These are phyloP conservation scores for Phellinidium pouzarii DNA, from an alignment of 1,284 basidiomycete genomes.

Conservation along the genomic window DNA sequence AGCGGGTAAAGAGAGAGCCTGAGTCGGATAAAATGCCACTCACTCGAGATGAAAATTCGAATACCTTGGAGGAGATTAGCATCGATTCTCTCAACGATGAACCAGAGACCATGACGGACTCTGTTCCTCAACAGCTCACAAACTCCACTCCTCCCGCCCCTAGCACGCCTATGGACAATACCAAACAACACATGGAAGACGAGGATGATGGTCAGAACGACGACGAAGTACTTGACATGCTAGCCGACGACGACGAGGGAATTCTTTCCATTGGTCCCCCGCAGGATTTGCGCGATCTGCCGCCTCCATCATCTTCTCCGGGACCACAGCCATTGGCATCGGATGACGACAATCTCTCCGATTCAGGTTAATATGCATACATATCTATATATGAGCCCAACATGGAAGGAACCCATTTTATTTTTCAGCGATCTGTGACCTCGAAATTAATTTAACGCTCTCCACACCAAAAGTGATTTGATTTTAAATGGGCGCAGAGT, in stretches of 20 bases:
- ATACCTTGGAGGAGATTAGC: not conserved
- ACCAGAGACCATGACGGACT: not conserved
- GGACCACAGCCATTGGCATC: not conserved
- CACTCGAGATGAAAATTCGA: no score
- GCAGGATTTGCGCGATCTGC: not conserved
- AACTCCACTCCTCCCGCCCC: no score
- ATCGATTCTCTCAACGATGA: not conserved
- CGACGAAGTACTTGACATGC: slow-evolving; percentile 3
- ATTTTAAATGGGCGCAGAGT: no score
- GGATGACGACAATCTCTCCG: slow-evolving; percentile 2
- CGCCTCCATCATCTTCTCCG: slow-evolving; percentile 5
- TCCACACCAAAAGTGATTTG: no score
- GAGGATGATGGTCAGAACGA: not conserved
- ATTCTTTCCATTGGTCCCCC: not conserved
- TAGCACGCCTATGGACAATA: not conserved
- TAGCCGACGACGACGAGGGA: slow-evolving; percentile 3
- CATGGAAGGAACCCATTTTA: not conserved
- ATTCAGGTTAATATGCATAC: no score
- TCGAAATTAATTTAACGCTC: no score
- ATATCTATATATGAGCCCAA: not conserved
- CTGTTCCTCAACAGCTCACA: no score
- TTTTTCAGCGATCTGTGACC: no score
- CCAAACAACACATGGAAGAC: not conserved
- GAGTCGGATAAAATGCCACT: not conserved
- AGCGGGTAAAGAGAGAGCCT: slow-evolving; percentile 2